These are phyloP conservation scores for Herpetospermum pedunculosum DNA, from an alignment of 306 rosid genomes.

Conservation along the genomic window DNA sequence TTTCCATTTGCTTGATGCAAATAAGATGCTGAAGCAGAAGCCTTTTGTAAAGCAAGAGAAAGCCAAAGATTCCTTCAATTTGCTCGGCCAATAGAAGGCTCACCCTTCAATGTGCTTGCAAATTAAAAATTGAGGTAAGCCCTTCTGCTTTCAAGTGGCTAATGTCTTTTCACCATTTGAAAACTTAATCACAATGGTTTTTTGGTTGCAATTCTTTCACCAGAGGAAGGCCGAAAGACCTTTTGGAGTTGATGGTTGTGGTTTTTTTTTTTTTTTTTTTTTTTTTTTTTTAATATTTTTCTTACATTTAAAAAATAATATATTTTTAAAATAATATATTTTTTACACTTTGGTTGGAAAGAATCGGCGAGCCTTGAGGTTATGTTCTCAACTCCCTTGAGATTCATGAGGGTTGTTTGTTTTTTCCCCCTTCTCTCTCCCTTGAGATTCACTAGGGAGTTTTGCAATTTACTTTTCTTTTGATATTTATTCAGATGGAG, in stretches of 20 bases:
- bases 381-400: neutral
- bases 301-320: too few relatives aligned
- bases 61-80: constrained; percentile 6
- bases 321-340: too few relatives aligned
- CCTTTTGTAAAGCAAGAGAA: neutral
- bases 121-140: neutral
- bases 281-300: too few relatives aligned
- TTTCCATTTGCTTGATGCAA: neutral
- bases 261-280: neutral
- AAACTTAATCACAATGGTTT: neutral
- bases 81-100: neutral
- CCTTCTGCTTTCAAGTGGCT: constrained; percentile 3
- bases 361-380: neutral
- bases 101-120: constrained; percentile 2
- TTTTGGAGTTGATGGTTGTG: neutral
- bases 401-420: too few relatives aligned
- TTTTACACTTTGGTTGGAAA: neutral
- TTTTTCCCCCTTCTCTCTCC: too few relatives aligned
- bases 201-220: neutral
- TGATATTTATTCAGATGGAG: neutral
- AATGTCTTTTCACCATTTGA: neutral
- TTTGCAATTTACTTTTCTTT: neutral
- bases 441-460: too few relatives aligned
- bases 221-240: neutral
- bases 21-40: constrained; percentile 7